Evolutionary conservation across 2,329 filamentous ascomycete genomes (phyloP).

Genomic region (Stagonosporopsis chrysanthemi): DNA sequence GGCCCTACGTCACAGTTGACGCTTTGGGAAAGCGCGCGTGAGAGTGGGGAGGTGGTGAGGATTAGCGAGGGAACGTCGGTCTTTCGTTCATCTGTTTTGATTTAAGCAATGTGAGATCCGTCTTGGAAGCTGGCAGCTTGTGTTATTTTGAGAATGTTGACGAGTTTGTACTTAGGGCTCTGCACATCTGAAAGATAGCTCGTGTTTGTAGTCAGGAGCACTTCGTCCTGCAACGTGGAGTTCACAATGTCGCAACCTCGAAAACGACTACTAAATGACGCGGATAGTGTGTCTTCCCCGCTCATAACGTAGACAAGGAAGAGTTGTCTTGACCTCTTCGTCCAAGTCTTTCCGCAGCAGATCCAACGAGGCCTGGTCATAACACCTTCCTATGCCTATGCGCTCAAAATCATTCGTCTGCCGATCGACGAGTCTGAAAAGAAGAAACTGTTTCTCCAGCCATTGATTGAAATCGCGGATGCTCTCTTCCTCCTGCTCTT

Average conservation of each 20-base stretch:
- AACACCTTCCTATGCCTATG: background rate
- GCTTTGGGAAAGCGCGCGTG: background rate
- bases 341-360: background rate
- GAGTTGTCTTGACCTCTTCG: background rate
- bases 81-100: no score
- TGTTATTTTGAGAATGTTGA: background rate
- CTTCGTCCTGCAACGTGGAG: background rate
- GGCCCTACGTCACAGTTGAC: constrained; percentile 9
- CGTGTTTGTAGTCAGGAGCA: background rate
- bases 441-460: no score
- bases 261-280: background rate
- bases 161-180: background rate
- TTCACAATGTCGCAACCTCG: background rate
- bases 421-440: background rate
- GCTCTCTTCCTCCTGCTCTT: no score
- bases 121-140: background rate
- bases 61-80: background rate
- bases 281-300: background rate
- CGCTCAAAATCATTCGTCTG: background rate
- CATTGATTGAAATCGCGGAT: background rate
- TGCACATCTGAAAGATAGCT: background rate
- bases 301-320: background rate
- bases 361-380: background rate
- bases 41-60: background rate
- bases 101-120: background rate